phyloP scores from a whole-genome alignment of 2,329 filamentous ascomycete species.

The Talaromyces atroroseus region DNA sequence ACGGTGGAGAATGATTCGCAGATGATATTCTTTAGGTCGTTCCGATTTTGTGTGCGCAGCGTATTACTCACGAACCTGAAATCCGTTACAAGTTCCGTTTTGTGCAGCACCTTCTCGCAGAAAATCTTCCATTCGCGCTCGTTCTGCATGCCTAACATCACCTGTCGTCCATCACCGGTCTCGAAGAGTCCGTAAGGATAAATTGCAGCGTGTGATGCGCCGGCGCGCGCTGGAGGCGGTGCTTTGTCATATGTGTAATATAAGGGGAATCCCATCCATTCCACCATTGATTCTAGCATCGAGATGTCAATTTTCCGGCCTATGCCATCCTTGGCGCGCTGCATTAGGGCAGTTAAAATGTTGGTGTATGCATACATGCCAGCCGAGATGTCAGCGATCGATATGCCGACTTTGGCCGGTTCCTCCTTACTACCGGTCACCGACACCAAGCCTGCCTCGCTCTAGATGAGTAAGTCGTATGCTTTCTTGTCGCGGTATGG shows the following conservation, averaged over 20 bases:
- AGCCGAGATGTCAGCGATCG: conserved; percentile 51
- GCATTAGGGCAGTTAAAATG: conserved; percentile 47
- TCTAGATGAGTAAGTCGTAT: conserved; percentile 52
- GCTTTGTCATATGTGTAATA: conserved; percentile 50
- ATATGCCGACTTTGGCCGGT: conserved; percentile 49
- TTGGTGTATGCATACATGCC: conserved; percentile 50
- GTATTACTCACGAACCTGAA: conserved; percentile 46
- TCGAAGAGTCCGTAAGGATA: conserved; percentile 55
- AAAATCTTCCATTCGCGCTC: conserved; percentile 52
- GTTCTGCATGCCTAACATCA: conserved; percentile 56
- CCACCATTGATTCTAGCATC: conserved; percentile 55
- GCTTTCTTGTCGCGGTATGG: conserved; percentile 53
- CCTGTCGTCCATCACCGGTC: conserved; percentile 43
- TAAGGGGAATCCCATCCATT: conserved; percentile 56
- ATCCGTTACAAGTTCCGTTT: conserved; percentile 41
- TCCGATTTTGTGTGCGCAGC: conserved; percentile 43
- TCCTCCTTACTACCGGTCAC: conserved; percentile 44
- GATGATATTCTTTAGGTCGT: conserved; percentile 44
- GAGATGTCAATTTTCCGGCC: conserved; percentile 51
- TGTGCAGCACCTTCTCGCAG: conserved; percentile 43
- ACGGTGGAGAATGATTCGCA: conserved; percentile 36
- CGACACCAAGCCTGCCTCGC: conserved; percentile 49
- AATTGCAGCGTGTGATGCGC: conserved; percentile 51
- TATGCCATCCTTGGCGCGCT: conserved; percentile 44
- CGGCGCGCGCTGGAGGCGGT: conserved; percentile 39